Evolutionary conservation across 768 basidiomycete species (phyloP).

Genomic region (Hirschioporus abietinus): DNA sequence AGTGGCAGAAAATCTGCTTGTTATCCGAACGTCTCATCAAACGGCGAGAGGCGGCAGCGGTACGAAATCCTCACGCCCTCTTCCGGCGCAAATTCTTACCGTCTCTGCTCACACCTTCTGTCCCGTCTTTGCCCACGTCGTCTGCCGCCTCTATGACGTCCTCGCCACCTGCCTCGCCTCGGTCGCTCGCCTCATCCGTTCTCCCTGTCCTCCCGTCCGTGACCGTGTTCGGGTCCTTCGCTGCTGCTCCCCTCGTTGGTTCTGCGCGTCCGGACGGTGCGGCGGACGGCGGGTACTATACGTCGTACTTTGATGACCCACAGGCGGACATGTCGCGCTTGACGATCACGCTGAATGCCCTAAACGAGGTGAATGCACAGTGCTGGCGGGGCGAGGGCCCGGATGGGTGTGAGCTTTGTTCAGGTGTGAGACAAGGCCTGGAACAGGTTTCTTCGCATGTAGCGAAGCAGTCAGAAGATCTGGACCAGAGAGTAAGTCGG

Average conservation of each 20-base stretch:
- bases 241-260: not conserved
- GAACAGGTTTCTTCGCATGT: constrained; percentile 60
- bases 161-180: constrained; percentile 22
- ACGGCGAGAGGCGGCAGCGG: constrained; percentile 88
- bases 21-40: constrained; percentile 84
- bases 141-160: constrained; percentile 30
- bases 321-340: constrained; percentile 83
- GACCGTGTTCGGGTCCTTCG: not conserved
- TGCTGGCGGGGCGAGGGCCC: constrained; percentile 62
- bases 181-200: constrained; percentile 15
- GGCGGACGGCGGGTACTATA: constrained; percentile 1
- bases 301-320: constrained; percentile 1
- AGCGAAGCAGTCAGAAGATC: constrained; percentile 65
- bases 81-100: constrained; percentile 57
- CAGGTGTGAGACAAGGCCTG: constrained; percentile 71
- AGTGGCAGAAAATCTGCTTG: constrained; percentile 88
- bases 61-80: constrained; percentile 57
- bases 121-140: constrained; percentile 30
- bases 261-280: constrained; percentile 4
- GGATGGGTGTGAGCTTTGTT: constrained; percentile 74
- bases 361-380: constrained; percentile 70
- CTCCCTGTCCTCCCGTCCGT: constrained; percentile 11
- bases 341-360: constrained; percentile 74
- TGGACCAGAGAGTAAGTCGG: constrained; percentile 63
- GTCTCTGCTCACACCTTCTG: constrained; percentile 60